Conservation (phyloP, 2,329 filamentous ascomycete species). For the Xylariaceae sp. region DNA sequence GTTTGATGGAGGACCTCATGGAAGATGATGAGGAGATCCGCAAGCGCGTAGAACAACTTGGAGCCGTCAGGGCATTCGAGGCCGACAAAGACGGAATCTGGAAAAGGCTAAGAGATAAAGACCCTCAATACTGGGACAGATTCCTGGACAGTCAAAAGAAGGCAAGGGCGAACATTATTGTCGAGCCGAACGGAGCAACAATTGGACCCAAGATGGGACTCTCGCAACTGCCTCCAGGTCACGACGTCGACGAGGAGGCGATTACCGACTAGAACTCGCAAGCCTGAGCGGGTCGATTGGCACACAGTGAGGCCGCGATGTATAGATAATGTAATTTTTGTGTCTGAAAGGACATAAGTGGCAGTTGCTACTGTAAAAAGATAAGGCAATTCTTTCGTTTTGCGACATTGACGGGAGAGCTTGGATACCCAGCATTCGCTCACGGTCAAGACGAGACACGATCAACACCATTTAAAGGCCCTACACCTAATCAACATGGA, state of each 20-base stretch:
- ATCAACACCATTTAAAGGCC: too few species aligned
- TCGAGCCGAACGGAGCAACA: slow-evolving; percentile 17
- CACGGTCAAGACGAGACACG: too few species aligned
- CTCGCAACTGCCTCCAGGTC: slow-evolving; percentile 2
- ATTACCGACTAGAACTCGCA: slow-evolving; percentile 31
- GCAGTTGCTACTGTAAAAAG: too few species aligned
- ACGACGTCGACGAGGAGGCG: slow-evolving; percentile 35
- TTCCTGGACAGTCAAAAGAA: slow-evolving; percentile 61
- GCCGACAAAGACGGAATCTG: slow-evolving; percentile 50
- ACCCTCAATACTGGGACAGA: slow-evolving; percentile 61
- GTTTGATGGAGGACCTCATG: slow-evolving; percentile 59
- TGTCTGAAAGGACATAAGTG: too few species aligned
- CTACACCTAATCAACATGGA: too few species aligned
- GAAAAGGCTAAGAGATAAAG: slow-evolving; percentile 50
- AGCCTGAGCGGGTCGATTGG: too few species aligned
- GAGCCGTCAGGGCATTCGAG: slow-evolving; percentile 58
- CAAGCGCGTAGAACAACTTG: slow-evolving; percentile 50
- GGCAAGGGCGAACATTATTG: slow-evolving; percentile 48
- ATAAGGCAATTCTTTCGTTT: too few species aligned
- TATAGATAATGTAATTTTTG: too few species aligned
- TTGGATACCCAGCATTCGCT: too few species aligned
- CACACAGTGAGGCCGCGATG: too few species aligned
- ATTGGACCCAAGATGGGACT: slow-evolving; percentile 10
- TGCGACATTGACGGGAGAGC: too few species aligned
- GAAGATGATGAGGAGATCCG: slow-evolving; percentile 58